These are phyloP conservation scores for Beauveria bassiana DNA, from an alignment of 2,329 filamentous ascomycete species.

Conservation along the genomic window DNA sequence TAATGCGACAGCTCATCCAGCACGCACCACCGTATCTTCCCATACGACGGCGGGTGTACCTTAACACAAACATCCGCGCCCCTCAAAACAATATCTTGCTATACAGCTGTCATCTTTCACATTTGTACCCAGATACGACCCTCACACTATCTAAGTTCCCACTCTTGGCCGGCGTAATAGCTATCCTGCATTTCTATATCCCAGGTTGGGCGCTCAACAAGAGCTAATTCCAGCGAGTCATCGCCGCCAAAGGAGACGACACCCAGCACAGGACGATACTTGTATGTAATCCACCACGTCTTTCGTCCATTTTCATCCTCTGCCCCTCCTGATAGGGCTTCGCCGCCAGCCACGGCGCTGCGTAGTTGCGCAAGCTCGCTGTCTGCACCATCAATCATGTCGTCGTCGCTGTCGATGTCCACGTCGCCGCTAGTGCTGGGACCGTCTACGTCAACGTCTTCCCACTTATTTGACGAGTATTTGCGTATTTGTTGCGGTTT, in stretches of 20 bases:
- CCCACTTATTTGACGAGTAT: constrained; percentile 33
- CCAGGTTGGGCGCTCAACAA: constrained; percentile 81
- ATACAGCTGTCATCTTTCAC: neutral
- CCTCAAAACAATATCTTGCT: neutral
- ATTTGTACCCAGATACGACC: neutral
- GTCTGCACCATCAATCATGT: constrained; percentile 25
- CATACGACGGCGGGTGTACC: neutral
- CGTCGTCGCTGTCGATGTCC: constrained; percentile 30
- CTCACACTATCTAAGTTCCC: constrained; percentile 28
- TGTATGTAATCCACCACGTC: constrained; percentile 74
- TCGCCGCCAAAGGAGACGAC: constrained; percentile 39
- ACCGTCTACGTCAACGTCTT: constrained; percentile 31
- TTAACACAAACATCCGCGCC: neutral
- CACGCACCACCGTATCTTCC: neutral
- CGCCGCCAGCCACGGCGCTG: constrained; percentile 17
- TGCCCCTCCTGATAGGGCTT: constrained; percentile 13
- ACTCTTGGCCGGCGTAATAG: constrained; percentile 54
- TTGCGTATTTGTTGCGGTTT: constrained; percentile 36
- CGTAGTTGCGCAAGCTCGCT: constrained; percentile 29
- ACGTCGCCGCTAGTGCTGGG: constrained; percentile 27
- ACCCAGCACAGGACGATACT: constrained; percentile 90
- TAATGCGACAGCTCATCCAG: neutral
- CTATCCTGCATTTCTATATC: constrained; percentile 70
- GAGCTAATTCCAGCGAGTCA: constrained; percentile 63
- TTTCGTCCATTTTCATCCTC: constrained; percentile 20